These are phyloP conservation scores for Zasmidium citrigriseum DNA, from an alignment of 2,329 filamentous ascomycete genomes.

Conservation along the genomic window DNA sequence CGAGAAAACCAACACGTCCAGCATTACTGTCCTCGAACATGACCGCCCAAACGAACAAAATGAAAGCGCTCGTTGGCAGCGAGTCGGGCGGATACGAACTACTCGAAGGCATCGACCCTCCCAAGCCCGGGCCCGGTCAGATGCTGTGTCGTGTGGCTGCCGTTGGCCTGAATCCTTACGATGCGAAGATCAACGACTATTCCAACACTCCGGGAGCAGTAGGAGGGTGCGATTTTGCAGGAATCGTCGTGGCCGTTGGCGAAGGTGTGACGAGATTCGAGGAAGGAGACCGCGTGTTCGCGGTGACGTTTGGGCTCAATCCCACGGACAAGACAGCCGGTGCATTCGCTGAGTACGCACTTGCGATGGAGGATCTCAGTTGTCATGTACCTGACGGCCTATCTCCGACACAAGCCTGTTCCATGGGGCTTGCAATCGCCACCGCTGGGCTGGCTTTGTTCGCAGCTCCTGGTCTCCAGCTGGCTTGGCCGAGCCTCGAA, in stretches of 20 bases:
- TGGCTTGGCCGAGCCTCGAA: not conserved
- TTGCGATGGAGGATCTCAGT: not conserved
- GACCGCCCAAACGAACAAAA: not conserved
- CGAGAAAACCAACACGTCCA: too few relatives aligned
- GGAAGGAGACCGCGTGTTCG: not conserved
- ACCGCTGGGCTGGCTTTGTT: not conserved
- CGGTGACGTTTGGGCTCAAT: not conserved
- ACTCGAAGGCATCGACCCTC: not conserved
- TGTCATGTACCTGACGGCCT: not conserved
- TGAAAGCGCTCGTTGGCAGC: not conserved
- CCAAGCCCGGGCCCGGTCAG: not conserved
- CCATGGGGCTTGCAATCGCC: not conserved
- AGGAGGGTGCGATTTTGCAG: constrained; percentile 51
- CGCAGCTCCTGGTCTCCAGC: not conserved
- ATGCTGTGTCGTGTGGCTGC: constrained; percentile 6
- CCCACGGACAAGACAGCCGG: constrained; percentile 1
- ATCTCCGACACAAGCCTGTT: not conserved
- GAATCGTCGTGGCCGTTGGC: constrained; percentile 54
- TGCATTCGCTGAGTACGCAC: not conserved
- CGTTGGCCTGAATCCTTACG: constrained; percentile 41
- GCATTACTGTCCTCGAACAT: too few relatives aligned
- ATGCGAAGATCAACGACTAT: constrained; percentile 38
- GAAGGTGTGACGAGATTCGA: constrained; percentile 37
- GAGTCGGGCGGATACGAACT: not conserved
- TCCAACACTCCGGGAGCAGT: constrained; percentile 32